Percentiles rank a stretch among this genome's conserved stretches.
Conservation (phyloP, 2,329 filamentous ascomycete genomes). For the Ceratocystis cacaofunesta region DNA sequence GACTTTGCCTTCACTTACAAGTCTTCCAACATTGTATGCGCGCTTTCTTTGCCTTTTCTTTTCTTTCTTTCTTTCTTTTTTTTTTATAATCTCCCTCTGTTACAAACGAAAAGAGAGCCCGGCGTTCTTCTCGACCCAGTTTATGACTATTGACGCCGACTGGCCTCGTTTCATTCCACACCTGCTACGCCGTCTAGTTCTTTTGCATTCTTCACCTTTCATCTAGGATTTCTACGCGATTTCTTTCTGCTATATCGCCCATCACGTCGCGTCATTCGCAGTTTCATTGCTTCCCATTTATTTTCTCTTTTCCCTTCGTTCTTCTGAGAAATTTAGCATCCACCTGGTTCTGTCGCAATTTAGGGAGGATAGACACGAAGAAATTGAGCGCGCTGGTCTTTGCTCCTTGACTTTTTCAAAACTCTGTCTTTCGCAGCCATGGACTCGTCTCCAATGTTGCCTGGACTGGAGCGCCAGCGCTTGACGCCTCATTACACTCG, state of each 20-base stretch:
- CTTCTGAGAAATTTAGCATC: background rate
- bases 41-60: constrained; percentile 2
- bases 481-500: constrained; percentile 26
- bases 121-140: background rate
- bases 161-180: constrained; percentile 3
- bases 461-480: constrained; percentile 34
- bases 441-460: constrained; percentile 27
- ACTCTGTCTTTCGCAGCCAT: constrained; percentile 3
- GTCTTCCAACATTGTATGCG: background rate
- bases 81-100: too few relatives aligned
- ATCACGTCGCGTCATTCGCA: constrained; percentile 1
- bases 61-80: background rate
- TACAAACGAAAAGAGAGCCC: background rate
- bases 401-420: background rate
- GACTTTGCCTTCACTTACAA: background rate
- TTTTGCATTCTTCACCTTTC: constrained; percentile 8
- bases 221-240: background rate
- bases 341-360: background rate
- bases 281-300: background rate
- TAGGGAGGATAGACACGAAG: background rate
- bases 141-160: background rate
- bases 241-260: background rate
- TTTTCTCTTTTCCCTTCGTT: background rate
- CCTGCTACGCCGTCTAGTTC: background rate
- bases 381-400: constrained; percentile 1